Percentiles rank a stretch among this genome's conserved stretches.
phyloP scores from a whole-genome alignment of 2,329 filamentous ascomycete species.

The Cordyceps tenuipes region DNA sequence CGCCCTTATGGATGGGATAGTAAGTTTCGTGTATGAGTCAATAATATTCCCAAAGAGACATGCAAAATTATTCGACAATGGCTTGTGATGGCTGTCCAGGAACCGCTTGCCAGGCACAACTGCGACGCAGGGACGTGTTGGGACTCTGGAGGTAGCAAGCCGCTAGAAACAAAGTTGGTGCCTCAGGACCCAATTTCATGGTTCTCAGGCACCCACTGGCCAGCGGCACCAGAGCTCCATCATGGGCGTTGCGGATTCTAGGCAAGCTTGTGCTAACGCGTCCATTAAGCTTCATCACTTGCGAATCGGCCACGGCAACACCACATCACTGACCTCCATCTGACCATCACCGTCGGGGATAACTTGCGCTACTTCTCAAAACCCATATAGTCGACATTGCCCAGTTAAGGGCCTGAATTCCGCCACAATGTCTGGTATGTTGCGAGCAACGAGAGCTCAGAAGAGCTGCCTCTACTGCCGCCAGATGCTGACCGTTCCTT shows the following conservation, averaged over 20 bases:
- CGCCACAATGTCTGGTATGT: constrained; percentile 45
- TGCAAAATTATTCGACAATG: background rate
- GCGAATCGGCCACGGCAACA: constrained; percentile 4
- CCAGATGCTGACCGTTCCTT: constrained; percentile 18
- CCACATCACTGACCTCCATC: constrained; percentile 18
- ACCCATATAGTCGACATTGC: background rate
- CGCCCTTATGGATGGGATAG: background rate
- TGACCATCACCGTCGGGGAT: constrained; percentile 13
- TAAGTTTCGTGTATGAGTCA: background rate
- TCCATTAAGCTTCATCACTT: constrained; percentile 16
- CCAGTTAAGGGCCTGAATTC: constrained; percentile 16
- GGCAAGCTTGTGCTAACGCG: constrained; percentile 43
- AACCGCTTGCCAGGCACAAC: background rate
- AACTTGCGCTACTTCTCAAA: background rate
- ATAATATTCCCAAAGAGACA: background rate
- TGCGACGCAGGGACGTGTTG: background rate
- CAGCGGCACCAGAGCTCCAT: constrained; percentile 6
- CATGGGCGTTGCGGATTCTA: constrained; percentile 25
- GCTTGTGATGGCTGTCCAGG: background rate
- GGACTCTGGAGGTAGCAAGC: background rate
- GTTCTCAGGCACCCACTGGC: constrained; percentile 1
- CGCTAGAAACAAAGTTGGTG: background rate
- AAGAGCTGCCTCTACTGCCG: constrained; percentile 20
- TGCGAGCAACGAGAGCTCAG: constrained; percentile 8
- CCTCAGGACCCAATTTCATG: constrained; percentile 4